Percentiles rank a stretch among this genome's conserved stretches.
Evolutionary conservation across 2,329 filamentous ascomycete genomes (phyloP).

Genomic region (Aplosporella prunicola): DNA sequence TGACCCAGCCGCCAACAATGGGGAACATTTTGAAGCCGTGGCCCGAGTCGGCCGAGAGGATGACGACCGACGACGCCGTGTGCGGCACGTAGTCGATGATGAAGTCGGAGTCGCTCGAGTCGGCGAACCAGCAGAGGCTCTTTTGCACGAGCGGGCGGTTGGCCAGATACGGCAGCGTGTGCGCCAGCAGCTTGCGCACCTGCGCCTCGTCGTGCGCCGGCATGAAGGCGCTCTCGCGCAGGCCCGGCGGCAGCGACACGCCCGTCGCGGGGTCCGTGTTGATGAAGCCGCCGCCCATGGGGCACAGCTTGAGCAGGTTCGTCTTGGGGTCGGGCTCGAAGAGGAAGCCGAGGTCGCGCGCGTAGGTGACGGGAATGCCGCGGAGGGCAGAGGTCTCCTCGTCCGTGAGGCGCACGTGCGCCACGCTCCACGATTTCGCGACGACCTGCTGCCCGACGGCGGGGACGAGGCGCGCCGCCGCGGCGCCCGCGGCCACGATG

Average conservation of each 20-base stretch:
- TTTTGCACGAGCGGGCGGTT: constrained; percentile 48
- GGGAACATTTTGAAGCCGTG: constrained; percentile 57
- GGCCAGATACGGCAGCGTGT: constrained; percentile 45
- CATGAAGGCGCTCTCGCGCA: constrained; percentile 38
- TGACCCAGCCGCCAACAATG: constrained; percentile 45
- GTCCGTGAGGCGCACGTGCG: constrained; percentile 48
- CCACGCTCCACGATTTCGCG: constrained; percentile 51
- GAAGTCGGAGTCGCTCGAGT: constrained; percentile 51
- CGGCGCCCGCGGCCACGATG: constrained; percentile 46
- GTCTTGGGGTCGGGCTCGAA: constrained; percentile 55
- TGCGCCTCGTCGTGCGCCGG: constrained; percentile 45
- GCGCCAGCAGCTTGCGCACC: constrained; percentile 41
- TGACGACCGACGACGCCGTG: constrained; percentile 38
- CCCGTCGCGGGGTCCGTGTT: constrained; percentile 38
- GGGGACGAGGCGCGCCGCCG: constrained; percentile 39
- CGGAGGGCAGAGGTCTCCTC: constrained; percentile 45
- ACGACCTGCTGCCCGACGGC: constrained; percentile 41
- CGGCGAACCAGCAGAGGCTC: constrained; percentile 55
- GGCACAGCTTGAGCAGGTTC: constrained; percentile 51
- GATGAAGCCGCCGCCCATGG: constrained; percentile 47
- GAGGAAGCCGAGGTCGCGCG: constrained; percentile 54
- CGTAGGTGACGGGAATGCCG: constrained; percentile 52
- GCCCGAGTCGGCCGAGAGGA: constrained; percentile 50
- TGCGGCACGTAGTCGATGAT: constrained; percentile 50
- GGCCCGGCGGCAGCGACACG: constrained; percentile 33